Evolutionary conservation across 2,329 filamentous ascomycete species (phyloP).

Genomic region (Monilinia fructigena): DNA sequence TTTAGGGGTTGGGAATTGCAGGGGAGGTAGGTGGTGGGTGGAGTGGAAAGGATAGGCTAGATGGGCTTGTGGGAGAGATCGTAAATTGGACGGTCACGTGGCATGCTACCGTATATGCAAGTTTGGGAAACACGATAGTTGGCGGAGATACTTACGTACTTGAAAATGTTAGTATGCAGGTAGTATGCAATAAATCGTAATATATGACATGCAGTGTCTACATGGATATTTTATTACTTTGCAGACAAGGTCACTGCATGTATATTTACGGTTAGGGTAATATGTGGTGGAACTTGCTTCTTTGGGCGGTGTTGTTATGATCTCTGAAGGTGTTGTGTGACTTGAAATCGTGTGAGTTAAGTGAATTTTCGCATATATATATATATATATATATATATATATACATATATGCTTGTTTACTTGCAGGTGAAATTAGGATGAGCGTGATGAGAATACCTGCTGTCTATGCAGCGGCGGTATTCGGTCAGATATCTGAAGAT

Average conservation of each 20-base stretch:
- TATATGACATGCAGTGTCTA: not conserved
- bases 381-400: no score
- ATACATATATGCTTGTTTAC: no score
- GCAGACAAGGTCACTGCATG: not conserved
- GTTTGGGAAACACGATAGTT: not conserved
- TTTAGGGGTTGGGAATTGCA: not conserved
- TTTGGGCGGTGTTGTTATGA: not conserved
- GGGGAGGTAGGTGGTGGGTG: not conserved
- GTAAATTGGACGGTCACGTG: not conserved
- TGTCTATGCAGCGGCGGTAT: constrained; percentile 4
- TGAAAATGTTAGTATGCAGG: not conserved
- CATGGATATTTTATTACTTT: not conserved
- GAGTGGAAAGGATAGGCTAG: not conserved
- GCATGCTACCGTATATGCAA: not conserved
- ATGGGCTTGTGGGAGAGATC: no score
- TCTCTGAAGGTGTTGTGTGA: not conserved
- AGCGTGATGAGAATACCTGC: not conserved
- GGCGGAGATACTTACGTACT: not conserved
- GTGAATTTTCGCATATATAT: not conserved
- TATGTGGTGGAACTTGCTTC: not conserved
- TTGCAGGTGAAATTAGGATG: not conserved
- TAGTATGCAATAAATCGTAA: not conserved
- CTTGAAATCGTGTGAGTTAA: not conserved
- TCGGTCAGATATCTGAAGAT: constrained; percentile 11
- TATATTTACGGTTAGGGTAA: not conserved